Evolutionary conservation across 345 rosid genomes (phyloP).

Genomic region (Eucalyptus camaldulensis): DNA sequence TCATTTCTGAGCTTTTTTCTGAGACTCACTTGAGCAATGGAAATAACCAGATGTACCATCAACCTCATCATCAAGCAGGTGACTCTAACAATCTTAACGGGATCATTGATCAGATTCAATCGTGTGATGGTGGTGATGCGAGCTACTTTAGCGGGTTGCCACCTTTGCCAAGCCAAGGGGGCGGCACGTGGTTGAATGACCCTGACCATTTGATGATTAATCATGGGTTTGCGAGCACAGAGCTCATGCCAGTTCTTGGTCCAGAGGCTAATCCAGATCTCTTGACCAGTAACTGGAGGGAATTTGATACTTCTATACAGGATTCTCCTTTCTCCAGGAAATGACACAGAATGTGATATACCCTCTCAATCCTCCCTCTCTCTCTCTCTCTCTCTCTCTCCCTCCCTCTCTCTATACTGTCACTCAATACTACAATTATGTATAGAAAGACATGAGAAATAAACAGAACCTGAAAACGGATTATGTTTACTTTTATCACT

Average conservation of each 20-base stretch:
- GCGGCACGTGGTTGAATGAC: conserved; percentile 7
- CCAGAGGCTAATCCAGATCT: conserved; percentile 16
- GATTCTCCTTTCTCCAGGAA: conserved; percentile 5
- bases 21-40: not conserved
- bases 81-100: not conserved
- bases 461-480: not conserved
- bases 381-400: not conserved
- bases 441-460: not conserved
- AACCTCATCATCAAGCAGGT: not conserved
- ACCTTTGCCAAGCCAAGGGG: conserved; percentile 29
- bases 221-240: not conserved
- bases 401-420: not conserved
- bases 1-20: not conserved
- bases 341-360: not conserved
- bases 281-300: conserved; percentile 24
- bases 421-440: not conserved
- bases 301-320: conserved; percentile 21
- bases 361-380: not conserved
- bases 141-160: conserved; percentile 11
- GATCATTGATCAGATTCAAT: not conserved
- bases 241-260: conserved; percentile 2
- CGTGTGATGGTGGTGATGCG: not conserved
- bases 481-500: not conserved
- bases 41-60: not conserved
- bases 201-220: not conserved